Percentiles rank a stretch among this genome's conserved stretches.
Evolutionary conservation across 192 early-diverging fungal genomes (phyloP).

Genomic region (Funneliformis mosseae): DNA sequence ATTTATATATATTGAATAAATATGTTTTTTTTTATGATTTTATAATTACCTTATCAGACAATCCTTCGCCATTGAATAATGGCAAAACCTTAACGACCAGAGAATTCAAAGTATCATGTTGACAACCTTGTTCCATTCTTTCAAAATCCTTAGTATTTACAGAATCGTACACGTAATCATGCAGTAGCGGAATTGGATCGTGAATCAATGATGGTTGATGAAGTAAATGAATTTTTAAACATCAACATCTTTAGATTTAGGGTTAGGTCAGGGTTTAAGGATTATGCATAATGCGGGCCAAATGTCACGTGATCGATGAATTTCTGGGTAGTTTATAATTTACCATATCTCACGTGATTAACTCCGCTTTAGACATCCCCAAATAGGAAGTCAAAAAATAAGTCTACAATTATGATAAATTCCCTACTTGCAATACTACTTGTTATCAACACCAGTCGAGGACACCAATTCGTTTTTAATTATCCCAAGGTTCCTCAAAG

Average conservation of each 20-base stretch:
- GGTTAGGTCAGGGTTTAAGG: too few species aligned
- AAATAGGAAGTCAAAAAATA: too few species aligned
- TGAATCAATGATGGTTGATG: background rate
- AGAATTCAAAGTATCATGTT: conserved; percentile 69
- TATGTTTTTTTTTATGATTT: too few species aligned
- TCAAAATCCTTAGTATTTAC: background rate
- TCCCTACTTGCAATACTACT: conserved; percentile 63
- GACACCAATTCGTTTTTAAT: conserved; percentile 69
- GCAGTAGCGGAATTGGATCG: background rate
- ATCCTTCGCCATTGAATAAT: conserved; percentile 82
- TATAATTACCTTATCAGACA: conserved; percentile 64
- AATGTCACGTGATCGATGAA: too few species aligned
- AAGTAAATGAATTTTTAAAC: too few species aligned
- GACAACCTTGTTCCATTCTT: background rate
- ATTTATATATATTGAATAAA: too few species aligned
- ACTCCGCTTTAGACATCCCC: too few species aligned
- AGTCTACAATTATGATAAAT: conserved; percentile 12
- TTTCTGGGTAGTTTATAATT: too few species aligned
- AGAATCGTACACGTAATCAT: background rate
- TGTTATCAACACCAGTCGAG: conserved; percentile 65
- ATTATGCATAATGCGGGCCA: too few species aligned
- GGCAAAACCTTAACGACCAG: conserved; percentile 80
- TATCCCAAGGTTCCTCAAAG: conserved; percentile 60
- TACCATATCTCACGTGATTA: too few species aligned
- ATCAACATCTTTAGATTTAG: too few species aligned